Evolutionary conservation across 495 filamentous ascomycete species (phyloP), one percentile per base, ranked within the genome.

Genomic region (Oidiodendron maius): DNA sequence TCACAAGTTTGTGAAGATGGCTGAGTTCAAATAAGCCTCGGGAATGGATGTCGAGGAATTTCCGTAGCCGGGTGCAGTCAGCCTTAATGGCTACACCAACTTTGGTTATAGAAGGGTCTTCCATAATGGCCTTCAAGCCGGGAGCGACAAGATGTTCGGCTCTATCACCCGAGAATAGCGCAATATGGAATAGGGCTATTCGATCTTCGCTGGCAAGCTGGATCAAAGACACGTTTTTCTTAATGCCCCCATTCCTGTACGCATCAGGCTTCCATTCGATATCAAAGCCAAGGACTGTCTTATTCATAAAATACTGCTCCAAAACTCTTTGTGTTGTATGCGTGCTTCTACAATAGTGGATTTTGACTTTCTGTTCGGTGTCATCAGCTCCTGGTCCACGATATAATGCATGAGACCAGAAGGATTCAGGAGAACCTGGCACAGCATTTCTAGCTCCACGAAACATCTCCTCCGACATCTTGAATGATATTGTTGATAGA

Each of bases 171-270:
- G 52, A 26, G 59, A 77, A 87, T 8, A 75, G 61, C 22, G 87
- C 82, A 34, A 95, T 62, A 51, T 96, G 90, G 57, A 94, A 90
- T 2, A 96, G 70, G 0, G 75, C 86, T 44, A 96, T 82, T n/a
- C 85, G 83, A 41, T 81, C 78, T 52, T 83, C 74, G 49, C 81
- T 87, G 6, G 89, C 89, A 16, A 96, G 49, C 63, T 96, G 90
- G 32, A 95, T 81, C 18, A 94, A 60, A 0, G 83, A 86, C 3
- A 91, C 74, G 50, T 91, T 88, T 34, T 69, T 68, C 49, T 78
- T 80, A 32, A 77, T 64, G 9, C 74, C 71, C 37, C 71, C 59
- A 44, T 50, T 54, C 40, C 55, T 61, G 12, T 51, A 64, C 15
- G 76, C 65, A n/a, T 76, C 64, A 16, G 75, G 51, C 51, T 72